phyloP scores from a whole-genome alignment of 169 alveolate species.

The Plasmodium gonderi region DNA sequence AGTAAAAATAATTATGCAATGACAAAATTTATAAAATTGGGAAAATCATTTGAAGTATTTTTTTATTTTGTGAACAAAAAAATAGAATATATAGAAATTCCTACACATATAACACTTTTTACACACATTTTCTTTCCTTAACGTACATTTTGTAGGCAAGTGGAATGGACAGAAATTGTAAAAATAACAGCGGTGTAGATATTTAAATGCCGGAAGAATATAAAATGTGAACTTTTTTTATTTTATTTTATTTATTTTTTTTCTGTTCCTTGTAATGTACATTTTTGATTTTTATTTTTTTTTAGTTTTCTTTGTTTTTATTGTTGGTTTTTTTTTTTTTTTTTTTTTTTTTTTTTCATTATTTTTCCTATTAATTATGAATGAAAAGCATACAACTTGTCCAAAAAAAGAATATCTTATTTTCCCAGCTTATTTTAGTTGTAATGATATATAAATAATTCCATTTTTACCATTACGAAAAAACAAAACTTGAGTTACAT shows the following conservation, averaged over 20 bases:
- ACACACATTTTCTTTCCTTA: neutral
- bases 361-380: neutral
- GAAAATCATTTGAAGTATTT: neutral
- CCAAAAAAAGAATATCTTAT: neutral
- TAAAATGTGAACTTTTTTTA: neutral
- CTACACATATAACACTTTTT: neutral
- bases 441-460: neutral
- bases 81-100: neutral
- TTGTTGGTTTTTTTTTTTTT: neutral
- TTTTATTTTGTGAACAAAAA: neutral
- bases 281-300: neutral
- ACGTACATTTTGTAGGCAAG: slow-evolving; percentile 19
- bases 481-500: neutral
- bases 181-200: slow-evolving; percentile 28
- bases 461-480: neutral
- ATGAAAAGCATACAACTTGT: neutral
- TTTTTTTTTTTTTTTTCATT: neutral
- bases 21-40: neutral
- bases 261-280: slow-evolving; percentile 3
- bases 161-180: slow-evolving; percentile 64
- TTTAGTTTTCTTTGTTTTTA: neutral
- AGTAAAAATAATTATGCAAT: slow-evolving; percentile 7
- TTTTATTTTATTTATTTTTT: slow-evolving; percentile 23
- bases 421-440: neutral
- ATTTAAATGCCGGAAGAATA: neutral